phyloP scores from a whole-genome alignment of 2,329 filamentous ascomycete species.

The Trichophyton rubrum region DNA sequence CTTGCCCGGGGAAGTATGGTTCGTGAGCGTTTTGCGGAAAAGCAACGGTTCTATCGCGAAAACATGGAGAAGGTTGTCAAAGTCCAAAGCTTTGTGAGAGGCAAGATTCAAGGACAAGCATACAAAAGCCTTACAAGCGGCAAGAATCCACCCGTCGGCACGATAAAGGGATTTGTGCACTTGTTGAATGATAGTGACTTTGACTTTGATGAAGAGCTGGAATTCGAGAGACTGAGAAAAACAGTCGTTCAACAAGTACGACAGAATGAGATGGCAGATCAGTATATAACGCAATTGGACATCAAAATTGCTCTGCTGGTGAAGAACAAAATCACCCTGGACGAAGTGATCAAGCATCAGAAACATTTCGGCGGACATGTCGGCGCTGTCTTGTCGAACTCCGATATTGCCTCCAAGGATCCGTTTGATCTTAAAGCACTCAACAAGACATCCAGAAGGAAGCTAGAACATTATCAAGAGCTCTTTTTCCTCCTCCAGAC shows the following conservation, averaged over 20 bases:
- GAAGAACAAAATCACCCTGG: conserved; percentile 98
- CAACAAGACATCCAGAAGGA: conserved; percentile 91
- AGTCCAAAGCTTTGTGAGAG: conserved; percentile 91
- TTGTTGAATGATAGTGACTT: conserved; percentile 96
- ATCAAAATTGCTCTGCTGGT: conserved; percentile 97
- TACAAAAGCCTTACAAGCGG: conserved; percentile 95
- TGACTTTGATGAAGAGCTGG: conserved; percentile 96
- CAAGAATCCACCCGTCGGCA: conserved; percentile 91
- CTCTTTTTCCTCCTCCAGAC: conserved; percentile 96
- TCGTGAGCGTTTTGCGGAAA: conserved; percentile 64
- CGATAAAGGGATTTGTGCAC: conserved; percentile 96
- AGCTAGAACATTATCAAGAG: conserved; percentile 93
- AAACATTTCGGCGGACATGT: conserved; percentile 89
- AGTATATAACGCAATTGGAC: conserved; percentile 95
- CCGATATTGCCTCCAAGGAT: conserved; percentile 76
- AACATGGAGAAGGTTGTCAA: conserved; percentile 99
- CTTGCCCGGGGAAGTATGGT: conserved; percentile 61
- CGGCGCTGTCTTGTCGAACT: conserved; percentile 72
- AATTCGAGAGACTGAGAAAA: conserved; percentile 89
- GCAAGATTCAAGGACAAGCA: conserved; percentile 89
- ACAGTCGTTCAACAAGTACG: conserved; percentile 94
- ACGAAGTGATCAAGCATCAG: conserved; percentile 94
- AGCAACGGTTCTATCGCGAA: conserved; percentile 76
- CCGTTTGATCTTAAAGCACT: conserved; percentile 93
- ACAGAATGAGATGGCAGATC: conserved; percentile 91